A percentile compares a stretch with the other conserved stretches of the same genome.
Evolutionary conservation across 2,329 filamentous ascomycete genomes (phyloP).

Genomic region (Ophiostoma fasciatum): DNA sequence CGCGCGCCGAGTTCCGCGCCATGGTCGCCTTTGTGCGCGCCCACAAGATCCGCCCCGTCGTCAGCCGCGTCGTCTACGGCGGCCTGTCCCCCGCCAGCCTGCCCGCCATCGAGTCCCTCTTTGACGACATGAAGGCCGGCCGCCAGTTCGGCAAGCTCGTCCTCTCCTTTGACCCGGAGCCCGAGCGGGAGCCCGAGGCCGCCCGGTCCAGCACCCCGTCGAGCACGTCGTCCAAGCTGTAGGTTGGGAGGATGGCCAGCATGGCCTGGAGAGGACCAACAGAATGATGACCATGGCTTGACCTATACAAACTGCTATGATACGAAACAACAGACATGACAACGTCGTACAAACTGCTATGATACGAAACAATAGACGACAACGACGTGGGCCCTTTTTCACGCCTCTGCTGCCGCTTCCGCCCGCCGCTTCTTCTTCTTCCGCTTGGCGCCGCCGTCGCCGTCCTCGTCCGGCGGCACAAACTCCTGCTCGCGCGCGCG

Average conservation of each 20-base stretch:
- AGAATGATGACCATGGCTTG: neutral
- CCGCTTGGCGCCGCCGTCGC: slow-evolving; percentile 47
- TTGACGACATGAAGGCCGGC: slow-evolving; percentile 75
- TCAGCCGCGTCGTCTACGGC: slow-evolving; percentile 56
- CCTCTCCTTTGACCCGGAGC: slow-evolving; percentile 42
- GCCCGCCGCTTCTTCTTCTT: slow-evolving; percentile 33
- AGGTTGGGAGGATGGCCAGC: too few relatives aligned
- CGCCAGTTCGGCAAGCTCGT: slow-evolving; percentile 90
- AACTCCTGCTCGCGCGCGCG: slow-evolving; percentile 77
- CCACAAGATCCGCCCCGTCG: slow-evolving; percentile 59
- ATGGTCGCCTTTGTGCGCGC: slow-evolving; percentile 64
- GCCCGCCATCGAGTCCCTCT: slow-evolving; percentile 65
- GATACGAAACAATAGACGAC: neutral
- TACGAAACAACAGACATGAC: neutral
- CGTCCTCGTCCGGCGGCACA: slow-evolving; percentile 67
- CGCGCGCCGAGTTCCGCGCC: slow-evolving; percentile 72
- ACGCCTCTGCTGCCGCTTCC: slow-evolving; percentile 1
- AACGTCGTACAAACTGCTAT: neutral
- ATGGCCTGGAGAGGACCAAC: too few relatives aligned
- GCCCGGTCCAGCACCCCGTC: too few relatives aligned
- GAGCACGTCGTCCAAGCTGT: too few relatives aligned
- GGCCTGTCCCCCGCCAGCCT: slow-evolving; percentile 49
- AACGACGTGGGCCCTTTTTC: too few relatives aligned
- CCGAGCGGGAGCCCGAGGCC: slow-evolving; percentile 1
- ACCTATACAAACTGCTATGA: too few relatives aligned